These are phyloP conservation scores for Blastobotrys indianensis DNA, from an alignment of 1,139 yeast species.

Conservation along the genomic window DNA sequence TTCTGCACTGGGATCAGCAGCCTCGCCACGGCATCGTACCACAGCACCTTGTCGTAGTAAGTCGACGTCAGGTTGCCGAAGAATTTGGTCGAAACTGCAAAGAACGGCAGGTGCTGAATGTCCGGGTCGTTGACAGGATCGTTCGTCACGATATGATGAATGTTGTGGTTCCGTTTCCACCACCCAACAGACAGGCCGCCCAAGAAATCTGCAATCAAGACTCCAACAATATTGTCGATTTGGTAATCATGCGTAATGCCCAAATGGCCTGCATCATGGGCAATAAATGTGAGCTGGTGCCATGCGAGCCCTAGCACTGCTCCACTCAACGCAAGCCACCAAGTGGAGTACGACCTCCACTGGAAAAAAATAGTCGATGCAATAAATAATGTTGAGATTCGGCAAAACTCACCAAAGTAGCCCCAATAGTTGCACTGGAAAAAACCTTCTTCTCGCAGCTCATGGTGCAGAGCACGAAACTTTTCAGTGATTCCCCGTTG, in stretches of 20 bases:
- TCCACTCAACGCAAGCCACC: slow-evolving; percentile 53
- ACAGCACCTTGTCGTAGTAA: slow-evolving; percentile 60
- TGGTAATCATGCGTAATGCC: slow-evolving; percentile 77
- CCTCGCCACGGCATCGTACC: slow-evolving; percentile 64
- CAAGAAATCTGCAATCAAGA: slow-evolving; percentile 64
- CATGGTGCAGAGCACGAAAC: slow-evolving; percentile 57
- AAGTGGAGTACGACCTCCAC: slow-evolving; percentile 18
- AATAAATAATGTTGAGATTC: slow-evolving; percentile 51
- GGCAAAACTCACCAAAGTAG: slow-evolving; percentile 58
- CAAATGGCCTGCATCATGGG: slow-evolving; percentile 86
- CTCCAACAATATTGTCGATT: slow-evolving; percentile 70
- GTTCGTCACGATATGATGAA: slow-evolving; percentile 80
- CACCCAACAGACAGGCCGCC: slow-evolving; percentile 91
- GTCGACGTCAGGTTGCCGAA: slow-evolving; percentile 70
- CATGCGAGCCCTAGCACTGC: slow-evolving; percentile 67
- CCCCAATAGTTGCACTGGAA: slow-evolving; percentile 71
- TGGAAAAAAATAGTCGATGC: slow-evolving; percentile 46
- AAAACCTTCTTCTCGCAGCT: slow-evolving; percentile 50
- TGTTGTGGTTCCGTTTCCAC: slow-evolving; percentile 94
- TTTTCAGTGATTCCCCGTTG: slow-evolving; percentile 52
- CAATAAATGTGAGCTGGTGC: slow-evolving; percentile 87
- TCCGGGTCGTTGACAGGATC: slow-evolving; percentile 94
- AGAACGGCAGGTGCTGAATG: slow-evolving; percentile 86
- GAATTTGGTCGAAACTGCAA: slow-evolving; percentile 72
- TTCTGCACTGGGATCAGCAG: slow-evolving; percentile 57